A percentile compares a stretch with the other conserved stretches of the same genome.
These are phyloP conservation scores for Dioscorea zingiberensis DNA, from an alignment of 106 monocot genomes.

Conservation along the genomic window DNA sequence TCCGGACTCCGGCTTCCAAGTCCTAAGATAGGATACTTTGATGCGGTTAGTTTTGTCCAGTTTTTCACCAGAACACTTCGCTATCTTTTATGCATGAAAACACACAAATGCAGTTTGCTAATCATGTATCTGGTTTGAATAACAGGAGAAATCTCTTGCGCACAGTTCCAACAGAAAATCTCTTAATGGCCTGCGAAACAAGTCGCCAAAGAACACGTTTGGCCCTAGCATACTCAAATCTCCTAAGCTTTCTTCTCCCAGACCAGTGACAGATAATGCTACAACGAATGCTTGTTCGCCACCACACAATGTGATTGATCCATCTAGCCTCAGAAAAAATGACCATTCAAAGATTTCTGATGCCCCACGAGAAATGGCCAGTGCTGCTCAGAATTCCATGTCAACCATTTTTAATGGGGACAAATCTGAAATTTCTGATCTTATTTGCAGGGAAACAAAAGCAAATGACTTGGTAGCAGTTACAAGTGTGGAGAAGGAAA, in stretches of 20 bases:
- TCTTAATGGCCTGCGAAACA: slow-evolving; percentile 3
- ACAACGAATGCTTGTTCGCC: background rate
- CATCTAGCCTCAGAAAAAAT: too few relatives aligned
- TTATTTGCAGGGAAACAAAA: background rate
- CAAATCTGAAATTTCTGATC: too few relatives aligned
- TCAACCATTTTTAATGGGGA: background rate
- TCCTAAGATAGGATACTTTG: slow-evolving; percentile 62
- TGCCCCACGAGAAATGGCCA: background rate
- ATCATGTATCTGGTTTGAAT: background rate
- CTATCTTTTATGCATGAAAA: background rate
- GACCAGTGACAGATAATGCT: background rate
- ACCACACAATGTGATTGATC: background rate
- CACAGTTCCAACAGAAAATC: slow-evolving; percentile 13
- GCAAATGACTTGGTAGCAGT: background rate
- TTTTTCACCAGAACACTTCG: background rate
- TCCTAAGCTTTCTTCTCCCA: slow-evolving; percentile 8
- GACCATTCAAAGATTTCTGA: too few relatives aligned
- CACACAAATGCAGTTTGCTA: background rate
- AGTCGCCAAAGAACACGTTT: slow-evolving; percentile 1
- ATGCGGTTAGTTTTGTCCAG: slow-evolving; percentile 25
- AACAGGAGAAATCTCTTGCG: slow-evolving; percentile 25
- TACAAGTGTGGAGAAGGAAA: slow-evolving; percentile 12
- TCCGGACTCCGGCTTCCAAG: slow-evolving; percentile 50
- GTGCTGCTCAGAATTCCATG: background rate
- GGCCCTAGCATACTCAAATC: slow-evolving; percentile 10